These are phyloP conservation scores for Calophaca sinica DNA, from an alignment of 306 rosid species.

Conservation along the genomic window DNA sequence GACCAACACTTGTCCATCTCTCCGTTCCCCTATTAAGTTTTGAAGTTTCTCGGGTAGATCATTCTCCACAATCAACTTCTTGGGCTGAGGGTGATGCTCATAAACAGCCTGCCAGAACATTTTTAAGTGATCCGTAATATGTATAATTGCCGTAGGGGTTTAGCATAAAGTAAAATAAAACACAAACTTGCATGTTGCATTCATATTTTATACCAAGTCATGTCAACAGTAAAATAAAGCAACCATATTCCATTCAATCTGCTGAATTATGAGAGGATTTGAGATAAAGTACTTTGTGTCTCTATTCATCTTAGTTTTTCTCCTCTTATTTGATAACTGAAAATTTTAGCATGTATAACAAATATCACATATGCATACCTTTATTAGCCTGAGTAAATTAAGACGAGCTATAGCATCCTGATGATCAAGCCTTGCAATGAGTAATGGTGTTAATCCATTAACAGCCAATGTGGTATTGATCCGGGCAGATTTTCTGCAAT, in stretches of 20 bases:
- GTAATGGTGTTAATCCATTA: conserved; percentile 95
- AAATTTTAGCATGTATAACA: conserved; percentile 22
- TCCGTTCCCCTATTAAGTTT: conserved; percentile 89
- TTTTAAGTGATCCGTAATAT: not conserved
- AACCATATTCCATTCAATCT: conserved; percentile 13
- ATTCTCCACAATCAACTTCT: conserved; percentile 97
- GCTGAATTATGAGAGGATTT: too few species aligned
- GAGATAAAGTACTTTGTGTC: too few species aligned
- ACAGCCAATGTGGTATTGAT: conserved; percentile 96
- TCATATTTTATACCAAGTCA: not conserved
- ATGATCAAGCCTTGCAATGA: conserved; percentile 92
- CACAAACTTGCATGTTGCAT: conserved; percentile 6
- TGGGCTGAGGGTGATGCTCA: conserved; percentile 98
- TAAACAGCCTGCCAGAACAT: conserved; percentile 80
- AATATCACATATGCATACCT: conserved; percentile 59
- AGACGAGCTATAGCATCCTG: conserved; percentile 99
- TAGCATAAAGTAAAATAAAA: not conserved
- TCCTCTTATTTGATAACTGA: not conserved
- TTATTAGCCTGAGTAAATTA: conserved; percentile 95
- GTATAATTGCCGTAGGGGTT: not conserved
- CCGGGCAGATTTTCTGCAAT: conserved; percentile 93
- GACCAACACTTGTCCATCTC: conserved; percentile 98
- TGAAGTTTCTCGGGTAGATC: conserved; percentile 96
- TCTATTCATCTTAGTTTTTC: not conserved
- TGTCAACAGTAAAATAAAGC: conserved; percentile 12